A percentile compares a stretch with the other conserved stretches of the same genome.
Conservation (phyloP, 2,329 filamentous ascomycete genomes). For the Claviceps monticola region DNA sequence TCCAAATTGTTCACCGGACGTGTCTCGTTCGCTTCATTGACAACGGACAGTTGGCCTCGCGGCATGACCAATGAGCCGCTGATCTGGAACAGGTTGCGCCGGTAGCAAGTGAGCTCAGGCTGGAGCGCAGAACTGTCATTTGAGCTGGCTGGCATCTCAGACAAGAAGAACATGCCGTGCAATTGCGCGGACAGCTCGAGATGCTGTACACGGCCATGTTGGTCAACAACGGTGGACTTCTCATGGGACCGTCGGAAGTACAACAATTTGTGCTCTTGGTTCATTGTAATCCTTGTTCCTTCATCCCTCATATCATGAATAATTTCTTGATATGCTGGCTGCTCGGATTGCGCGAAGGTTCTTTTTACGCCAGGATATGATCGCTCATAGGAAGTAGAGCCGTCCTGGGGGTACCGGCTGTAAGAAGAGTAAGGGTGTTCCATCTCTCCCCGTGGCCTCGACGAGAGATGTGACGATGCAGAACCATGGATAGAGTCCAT, state of each 20-base stretch:
- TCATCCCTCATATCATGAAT: slow-evolving; percentile 47
- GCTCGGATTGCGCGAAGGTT: slow-evolving; percentile 41
- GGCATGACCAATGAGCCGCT: slow-evolving; percentile 78
- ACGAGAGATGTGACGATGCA: slow-evolving; percentile 24
- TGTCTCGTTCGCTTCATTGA: slow-evolving; percentile 73
- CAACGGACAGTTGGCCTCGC: slow-evolving; percentile 60
- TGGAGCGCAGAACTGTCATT: slow-evolving; percentile 46
- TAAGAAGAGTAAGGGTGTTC: slow-evolving; percentile 40
- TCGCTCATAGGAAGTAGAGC: slow-evolving; percentile 39
- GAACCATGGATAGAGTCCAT: slow-evolving; percentile 36
- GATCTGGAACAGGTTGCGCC: slow-evolving; percentile 90
- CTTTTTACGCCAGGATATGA: slow-evolving; percentile 43
- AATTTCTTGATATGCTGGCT: slow-evolving; percentile 44
- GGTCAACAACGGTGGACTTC: slow-evolving; percentile 46
- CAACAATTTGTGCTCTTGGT: slow-evolving; percentile 47
- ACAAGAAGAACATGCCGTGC: slow-evolving; percentile 81
- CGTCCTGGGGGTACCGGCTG: slow-evolving; percentile 40
- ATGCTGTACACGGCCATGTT: slow-evolving; percentile 44
- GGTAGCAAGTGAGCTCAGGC: slow-evolving; percentile 87
- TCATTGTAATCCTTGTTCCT: slow-evolving; percentile 40
- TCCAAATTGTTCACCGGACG: slow-evolving; percentile 74
- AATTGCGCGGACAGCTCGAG: slow-evolving; percentile 59
- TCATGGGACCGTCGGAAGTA: slow-evolving; percentile 44
- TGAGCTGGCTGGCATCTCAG: slow-evolving; percentile 57
- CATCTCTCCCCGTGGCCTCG: slow-evolving; percentile 34